A percentile compares a stretch with the other conserved stretches of the same genome.
These are phyloP conservation scores for Erodium chrysanthum DNA, from an alignment of 441 rosid genomes.

Conservation along the genomic window DNA sequence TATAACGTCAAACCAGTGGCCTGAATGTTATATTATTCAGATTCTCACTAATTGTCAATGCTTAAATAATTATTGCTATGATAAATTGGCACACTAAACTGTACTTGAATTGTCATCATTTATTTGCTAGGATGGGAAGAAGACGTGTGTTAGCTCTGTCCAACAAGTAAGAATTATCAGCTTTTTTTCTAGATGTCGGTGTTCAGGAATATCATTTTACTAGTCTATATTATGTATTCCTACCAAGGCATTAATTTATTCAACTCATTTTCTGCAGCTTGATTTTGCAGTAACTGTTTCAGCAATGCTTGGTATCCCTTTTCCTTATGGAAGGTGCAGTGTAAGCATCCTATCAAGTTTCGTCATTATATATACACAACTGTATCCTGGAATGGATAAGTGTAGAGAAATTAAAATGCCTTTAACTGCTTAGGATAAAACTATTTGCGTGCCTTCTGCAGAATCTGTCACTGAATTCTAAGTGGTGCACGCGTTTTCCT, in stretches of 20 bases:
- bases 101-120: constrained; percentile 7
- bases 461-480: neutral
- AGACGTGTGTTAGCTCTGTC: constrained; percentile 52
- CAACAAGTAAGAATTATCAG: constrained; percentile 54
- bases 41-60: neutral
- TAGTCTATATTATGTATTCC: constrained; percentile 12
- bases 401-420: neutral
- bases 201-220: constrained; percentile 16
- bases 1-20: neutral
- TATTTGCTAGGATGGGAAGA: constrained; percentile 50
- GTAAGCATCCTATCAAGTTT: constrained; percentile 49
- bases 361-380: constrained; percentile 5
- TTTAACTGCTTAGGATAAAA: neutral
- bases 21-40: neutral
- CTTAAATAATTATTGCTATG: constrained; percentile 1
- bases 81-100: neutral
- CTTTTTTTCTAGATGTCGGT: neutral
- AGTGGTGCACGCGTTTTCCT: neutral
- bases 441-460: neutral
- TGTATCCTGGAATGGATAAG: neutral
- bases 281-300: constrained; percentile 88
- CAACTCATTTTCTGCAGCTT: constrained; percentile 44
- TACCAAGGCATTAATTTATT: constrained; percentile 13
- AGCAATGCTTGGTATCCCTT: constrained; percentile 76
- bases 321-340: constrained; percentile 98